Conservation (phyloP, 2,329 filamentous ascomycete genomes). For the Westerdykella sp. region DNA sequence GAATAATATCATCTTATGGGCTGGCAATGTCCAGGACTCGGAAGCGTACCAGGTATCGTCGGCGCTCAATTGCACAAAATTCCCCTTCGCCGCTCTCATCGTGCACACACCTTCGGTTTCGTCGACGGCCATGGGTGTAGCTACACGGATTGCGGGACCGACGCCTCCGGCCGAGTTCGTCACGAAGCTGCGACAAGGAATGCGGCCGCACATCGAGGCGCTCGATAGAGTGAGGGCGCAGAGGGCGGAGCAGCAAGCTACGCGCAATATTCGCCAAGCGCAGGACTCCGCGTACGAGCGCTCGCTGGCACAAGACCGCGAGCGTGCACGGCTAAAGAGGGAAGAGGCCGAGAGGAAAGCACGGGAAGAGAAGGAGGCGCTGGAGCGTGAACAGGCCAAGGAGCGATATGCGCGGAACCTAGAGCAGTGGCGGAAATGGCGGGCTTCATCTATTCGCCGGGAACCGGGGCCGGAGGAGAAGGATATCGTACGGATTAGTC, state of each 20-base stretch:
- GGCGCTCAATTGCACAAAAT: conserved; percentile 83
- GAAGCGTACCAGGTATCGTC: conserved; percentile 92
- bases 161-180: conserved; percentile 66
- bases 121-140: conserved; percentile 81
- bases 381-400: conserved; percentile 57
- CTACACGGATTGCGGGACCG: conserved; percentile 70
- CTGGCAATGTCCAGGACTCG: conserved; percentile 83
- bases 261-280: conserved; percentile 74
- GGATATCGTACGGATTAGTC: conserved; percentile 64
- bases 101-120: conserved; percentile 82
- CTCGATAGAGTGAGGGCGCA: conserved; percentile 69
- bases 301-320: conserved; percentile 79
- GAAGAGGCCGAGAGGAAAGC: conserved; percentile 65
- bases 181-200: conserved; percentile 65
- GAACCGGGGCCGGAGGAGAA: conserved; percentile 63
- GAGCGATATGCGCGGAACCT: conserved; percentile 51
- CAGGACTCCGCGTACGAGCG: conserved; percentile 93
- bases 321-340: conserved; percentile 67
- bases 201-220: conserved; percentile 69
- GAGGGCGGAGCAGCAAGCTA: conserved; percentile 71
- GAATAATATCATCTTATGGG: conserved; percentile 85
- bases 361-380: conserved; percentile 59
- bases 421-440: conserved; percentile 74
- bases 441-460: conserved; percentile 57
- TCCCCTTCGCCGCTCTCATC: conserved; percentile 80